Evolutionary conservation across 108 stramenopile species (phyloP), one percentile per base, ranked within the genome.

Genomic region (Ochromonas danica): DNA sequence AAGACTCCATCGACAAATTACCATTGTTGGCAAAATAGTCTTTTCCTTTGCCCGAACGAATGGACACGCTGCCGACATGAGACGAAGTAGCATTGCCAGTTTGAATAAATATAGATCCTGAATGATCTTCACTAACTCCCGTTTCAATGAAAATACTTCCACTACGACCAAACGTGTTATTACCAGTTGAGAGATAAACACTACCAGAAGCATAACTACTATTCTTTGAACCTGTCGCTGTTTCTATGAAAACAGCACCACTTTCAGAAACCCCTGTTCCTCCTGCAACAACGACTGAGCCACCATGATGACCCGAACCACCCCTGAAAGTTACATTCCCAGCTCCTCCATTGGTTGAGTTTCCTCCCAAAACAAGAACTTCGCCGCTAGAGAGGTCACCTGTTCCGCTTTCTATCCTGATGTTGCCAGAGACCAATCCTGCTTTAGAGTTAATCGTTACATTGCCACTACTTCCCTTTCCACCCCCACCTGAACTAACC

Each of bases 391-490:
- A 51, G 22, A 14, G 14, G 6, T 14, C 45, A 14, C 14, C 45
- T 14, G 14, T 22, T 51, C 14, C 6, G 22, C 14, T 14, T 14
- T 51, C 22, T 51, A 51, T 51, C 22, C 6, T 14, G 6, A 51
- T 51, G 22, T 51, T 22, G 22, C 45, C 45, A 51, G 14, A 14
- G 45, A 51, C 36, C 43, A 10, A n/a, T 28, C 40, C 72, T 3
- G 40, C 25, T 30, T 14, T 33, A 60, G 72, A 39, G 31, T 6
- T 75, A 57, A 75, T 17, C 28, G 41, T 41, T 27, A 75, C 51
- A 45, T 57, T 10, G 6, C 72, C 72, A 75, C 72, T 42, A 75
- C 3, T 10, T 35, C 72, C 40, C 45, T 51, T 51, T 6, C 45
- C 45, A 51, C 45, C 22, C 22, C 45, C 45, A 51, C 45, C 45